phyloP scores from a whole-genome alignment of 768 basidiomycete genomes.

The Boletus rufocinnamomeus region DNA sequence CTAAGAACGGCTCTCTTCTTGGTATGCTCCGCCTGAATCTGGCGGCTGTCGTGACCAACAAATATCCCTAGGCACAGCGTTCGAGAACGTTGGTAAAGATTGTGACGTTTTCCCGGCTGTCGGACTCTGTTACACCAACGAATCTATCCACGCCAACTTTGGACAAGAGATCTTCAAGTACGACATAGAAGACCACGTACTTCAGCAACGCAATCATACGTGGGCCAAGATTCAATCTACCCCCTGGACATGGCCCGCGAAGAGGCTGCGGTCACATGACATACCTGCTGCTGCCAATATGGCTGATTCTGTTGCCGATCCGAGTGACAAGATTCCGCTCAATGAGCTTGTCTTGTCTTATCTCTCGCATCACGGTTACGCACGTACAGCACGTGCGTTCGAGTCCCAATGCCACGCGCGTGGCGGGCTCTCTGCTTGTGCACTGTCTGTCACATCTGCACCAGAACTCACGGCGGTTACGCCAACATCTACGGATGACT shows the following conservation, averaged over 20 bases:
- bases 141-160: conserved; percentile 85
- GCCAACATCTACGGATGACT: conserved; percentile 35
- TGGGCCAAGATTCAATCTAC: conserved; percentile 70
- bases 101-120: conserved; percentile 82
- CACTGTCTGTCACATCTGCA: conserved; percentile 5
- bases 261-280: conserved; percentile 13
- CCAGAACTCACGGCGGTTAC: conserved; percentile 1
- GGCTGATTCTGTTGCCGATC: conserved; percentile 37
- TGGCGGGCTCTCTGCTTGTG: conserved; percentile 26
- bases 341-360: conserved; percentile 78
- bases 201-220: conserved; percentile 61
- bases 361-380: conserved; percentile 83
- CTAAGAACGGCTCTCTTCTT: conserved; percentile 79
- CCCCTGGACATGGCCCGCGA: conserved; percentile 49
- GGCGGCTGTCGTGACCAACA: conserved; percentile 14
- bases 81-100: conserved; percentile 68
- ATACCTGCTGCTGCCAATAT: conserved; percentile 4
- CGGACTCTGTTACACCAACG: conserved; percentile 78
- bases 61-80: conserved; percentile 54
- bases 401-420: conserved; percentile 46
- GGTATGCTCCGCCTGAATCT: conserved; percentile 40
- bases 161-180: conserved; percentile 83
- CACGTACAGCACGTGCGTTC: conserved; percentile 68
- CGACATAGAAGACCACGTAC: conserved; percentile 87
- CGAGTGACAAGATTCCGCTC: conserved; percentile 57